Conservation (phyloP, 345 rosid genomes). For the Ceriops zippeliana region DNA sequence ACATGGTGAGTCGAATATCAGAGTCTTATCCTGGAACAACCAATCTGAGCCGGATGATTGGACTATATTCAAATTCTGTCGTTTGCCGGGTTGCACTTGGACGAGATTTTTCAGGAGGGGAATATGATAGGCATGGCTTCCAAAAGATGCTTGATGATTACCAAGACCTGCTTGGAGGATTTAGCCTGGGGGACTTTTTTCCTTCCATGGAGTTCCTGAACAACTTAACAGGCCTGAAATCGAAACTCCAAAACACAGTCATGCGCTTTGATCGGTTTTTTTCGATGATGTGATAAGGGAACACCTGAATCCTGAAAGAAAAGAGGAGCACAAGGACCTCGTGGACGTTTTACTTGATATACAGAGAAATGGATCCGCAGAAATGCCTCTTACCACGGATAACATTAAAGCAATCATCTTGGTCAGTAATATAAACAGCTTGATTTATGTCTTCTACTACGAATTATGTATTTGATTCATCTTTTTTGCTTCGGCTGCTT, state of each 20-base stretch:
- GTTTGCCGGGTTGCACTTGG: constrained; percentile 24
- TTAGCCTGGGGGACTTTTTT: constrained; percentile 25
- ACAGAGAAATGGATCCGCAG: constrained; percentile 15
- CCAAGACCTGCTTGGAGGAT: constrained; percentile 25
- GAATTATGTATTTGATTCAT: background rate
- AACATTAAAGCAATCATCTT: constrained; percentile 23
- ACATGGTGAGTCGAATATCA: constrained; percentile 6
- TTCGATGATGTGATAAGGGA: constrained; percentile 19
- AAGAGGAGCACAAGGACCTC: constrained; percentile 19
- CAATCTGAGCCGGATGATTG: constrained; percentile 21
- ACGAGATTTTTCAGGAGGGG: constrained; percentile 23
- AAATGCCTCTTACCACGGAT: constrained; percentile 16
- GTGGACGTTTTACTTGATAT: constrained; percentile 21
- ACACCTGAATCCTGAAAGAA: constrained; percentile 10
- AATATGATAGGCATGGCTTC: constrained; percentile 38
- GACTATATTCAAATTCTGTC: constrained; percentile 19
- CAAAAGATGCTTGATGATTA: constrained; percentile 46
- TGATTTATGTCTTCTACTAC: background rate
- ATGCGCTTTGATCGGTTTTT: constrained; percentile 19
- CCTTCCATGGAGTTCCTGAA: constrained; percentile 27
- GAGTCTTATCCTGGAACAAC: constrained; percentile 14
- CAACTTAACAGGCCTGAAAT: constrained; percentile 22
- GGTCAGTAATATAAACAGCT: constrained; percentile 11
- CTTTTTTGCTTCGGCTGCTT: background rate
- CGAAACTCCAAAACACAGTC: constrained; percentile 13